Evolutionary conservation across 805 yeast genomes (phyloP), one percentile per base, ranked within the genome.

Genomic region (Sugiyamaella qingdaonensis): DNA sequence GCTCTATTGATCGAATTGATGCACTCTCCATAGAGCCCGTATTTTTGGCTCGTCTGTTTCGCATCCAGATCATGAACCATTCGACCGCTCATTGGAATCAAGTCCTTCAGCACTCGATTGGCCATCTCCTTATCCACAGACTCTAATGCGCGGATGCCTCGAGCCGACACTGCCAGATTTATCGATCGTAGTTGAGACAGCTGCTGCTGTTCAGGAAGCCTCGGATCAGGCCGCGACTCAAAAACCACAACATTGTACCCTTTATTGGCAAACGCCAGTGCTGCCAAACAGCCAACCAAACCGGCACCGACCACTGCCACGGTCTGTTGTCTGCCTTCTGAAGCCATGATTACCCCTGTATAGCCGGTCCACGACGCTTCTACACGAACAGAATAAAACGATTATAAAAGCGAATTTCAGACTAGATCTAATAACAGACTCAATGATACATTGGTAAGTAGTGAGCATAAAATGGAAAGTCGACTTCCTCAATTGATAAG

Each of bases 51-150:
- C 58, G 78, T 82, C 64, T 82, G 84, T 18, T 69, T 67, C 0
- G 95, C 96, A 10, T 74, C 61, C 11, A 69, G 48, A 57, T 84
- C 85, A 67, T 91, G 97, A 54, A 91, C 82, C 97, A 90, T 89
- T 42, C 97, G 74, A 1, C 96, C 97, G 41, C 78, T 71, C 92
- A 91, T 87, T 1, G 97, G 97, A 24, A 88, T 85, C 21, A 87
- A 78, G 41, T 79, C 78, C 32, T 73, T 69, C 56, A 86, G 63
- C 1, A 89, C 76, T 24, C 82, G 64, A 0, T 71, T 67, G 10
- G 85, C 81, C 73, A 89, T 73, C 11, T 71, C 76, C 0, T 70
- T 65, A 64, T 86, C 90, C 10, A 90, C 82, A 48, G 74, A 76
- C 19, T 75, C 70, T 64, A 91, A 68, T 0, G 96, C 86, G 27